These are phyloP conservation scores for Wickerhamiella occidentalis DNA, from an alignment of 805 yeast genomes.

Conservation along the genomic window DNA sequence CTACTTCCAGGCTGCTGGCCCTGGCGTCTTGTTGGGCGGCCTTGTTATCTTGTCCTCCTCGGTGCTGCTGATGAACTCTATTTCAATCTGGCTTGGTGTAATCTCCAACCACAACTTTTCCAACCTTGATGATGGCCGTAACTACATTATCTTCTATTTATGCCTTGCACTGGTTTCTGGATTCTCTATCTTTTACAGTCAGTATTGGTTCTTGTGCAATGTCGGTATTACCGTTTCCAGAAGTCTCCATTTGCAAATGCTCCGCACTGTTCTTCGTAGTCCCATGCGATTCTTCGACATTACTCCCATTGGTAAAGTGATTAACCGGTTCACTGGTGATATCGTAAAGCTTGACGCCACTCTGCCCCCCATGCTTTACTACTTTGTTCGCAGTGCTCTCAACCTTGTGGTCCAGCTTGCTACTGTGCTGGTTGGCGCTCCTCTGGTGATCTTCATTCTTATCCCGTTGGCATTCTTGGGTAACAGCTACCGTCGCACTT, in stretches of 20 bases:
- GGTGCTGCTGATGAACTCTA: slow-evolving; percentile 16
- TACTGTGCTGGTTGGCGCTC: slow-evolving; percentile 50
- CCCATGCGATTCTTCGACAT: slow-evolving; percentile 70
- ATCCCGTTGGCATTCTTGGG: slow-evolving; percentile 46
- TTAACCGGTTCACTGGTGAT: slow-evolving; percentile 72
- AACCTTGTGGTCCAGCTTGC: slow-evolving; percentile 45
- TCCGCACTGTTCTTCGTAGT: slow-evolving; percentile 44
- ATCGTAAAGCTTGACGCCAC: slow-evolving; percentile 63
- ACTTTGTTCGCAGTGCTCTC: slow-evolving; percentile 38
- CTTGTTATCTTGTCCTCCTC: slow-evolving; percentile 25
- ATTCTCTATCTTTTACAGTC: slow-evolving; percentile 21
- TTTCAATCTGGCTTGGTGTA: slow-evolving; percentile 20
- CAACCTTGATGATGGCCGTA: slow-evolving; percentile 21
- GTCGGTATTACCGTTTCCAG: slow-evolving; percentile 18
- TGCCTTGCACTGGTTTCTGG: slow-evolving; percentile 40
- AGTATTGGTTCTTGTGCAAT: slow-evolving; percentile 50
- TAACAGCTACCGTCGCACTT: slow-evolving; percentile 53
- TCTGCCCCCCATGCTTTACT: slow-evolving; percentile 47
- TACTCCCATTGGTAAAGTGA: slow-evolving; percentile 68
- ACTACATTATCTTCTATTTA: slow-evolving; percentile 72
- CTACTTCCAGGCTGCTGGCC: slow-evolving; percentile 22
- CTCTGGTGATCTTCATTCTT: slow-evolving; percentile 52
- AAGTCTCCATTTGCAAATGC: slow-evolving; percentile 43
- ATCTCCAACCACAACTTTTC: slow-evolving; percentile 19
- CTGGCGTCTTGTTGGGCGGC: slow-evolving; percentile 34